Base-by-base conservation (phyloP, 2,329 filamentous ascomycete species). In the Eutypella sp. region DNA sequence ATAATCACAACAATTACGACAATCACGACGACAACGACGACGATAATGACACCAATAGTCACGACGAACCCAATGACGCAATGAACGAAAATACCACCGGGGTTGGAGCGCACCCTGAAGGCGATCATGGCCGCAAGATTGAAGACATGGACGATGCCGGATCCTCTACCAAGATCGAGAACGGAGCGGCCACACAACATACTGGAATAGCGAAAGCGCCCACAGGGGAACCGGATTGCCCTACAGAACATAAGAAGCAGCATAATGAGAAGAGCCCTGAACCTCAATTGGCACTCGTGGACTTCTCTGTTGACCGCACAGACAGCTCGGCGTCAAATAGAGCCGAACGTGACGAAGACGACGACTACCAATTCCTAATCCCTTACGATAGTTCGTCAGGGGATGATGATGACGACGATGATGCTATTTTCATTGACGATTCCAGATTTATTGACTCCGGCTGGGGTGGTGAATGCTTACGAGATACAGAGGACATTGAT, bases 401-500 rank as follows among this genome's bases (percentile, higher is more conserved):
- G 53, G 70, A 75, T 58, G 74, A 77, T 73, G 82, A 85, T 80
- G 82, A 84, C 72, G 73, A 74, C 62, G 73, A 80, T 65, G 74
- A 79, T 61, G 66, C 75, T 74, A 74, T 67, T 43, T 58, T 57
- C 51, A 58, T 61, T 67, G 65, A 74, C 65, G 75, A 87, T 61
- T 63, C 76, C 48, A 75, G 75, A 68, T 86, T 81, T 67, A 67
- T 86, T 74, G 82, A 87, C 65, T 82, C 79, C 57, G 84, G 82
- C 48, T 91, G 84, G 84, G 82, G 77, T 67, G 78, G 78, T 71
- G 80, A 87, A 74, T 85, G 84, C 89, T 96, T 90, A 96, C 87
- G 81, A 78, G 78, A 85, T 69, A 68, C 75, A 97, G 93, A 99
- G 80, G 93, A 99, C 63, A 99, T 99, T 69, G 93, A 99, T 76